phyloP scores from a whole-genome alignment of 768 basidiomycete genomes.

The Serendipita sp. region DNA sequence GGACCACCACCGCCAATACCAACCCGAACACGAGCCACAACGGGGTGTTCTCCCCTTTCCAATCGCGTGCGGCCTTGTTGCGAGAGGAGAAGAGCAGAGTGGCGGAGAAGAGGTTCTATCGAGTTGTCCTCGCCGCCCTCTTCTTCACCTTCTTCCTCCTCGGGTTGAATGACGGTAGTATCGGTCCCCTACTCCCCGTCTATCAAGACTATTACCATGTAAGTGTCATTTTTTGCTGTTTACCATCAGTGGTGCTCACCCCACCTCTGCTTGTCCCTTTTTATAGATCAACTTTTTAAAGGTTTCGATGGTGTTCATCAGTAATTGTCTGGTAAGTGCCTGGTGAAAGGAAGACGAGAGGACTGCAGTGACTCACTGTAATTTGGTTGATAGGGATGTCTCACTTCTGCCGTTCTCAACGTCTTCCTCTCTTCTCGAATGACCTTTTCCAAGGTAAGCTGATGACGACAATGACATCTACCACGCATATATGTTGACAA shows the following conservation, averaged over 20 bases:
- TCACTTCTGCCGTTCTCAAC: slow-evolving; percentile 4
- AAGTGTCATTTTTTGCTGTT: background rate
- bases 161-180: background rate
- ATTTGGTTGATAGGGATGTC: slow-evolving; percentile 5
- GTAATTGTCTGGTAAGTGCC: background rate
- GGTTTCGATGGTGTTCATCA: slow-evolving; percentile 1
- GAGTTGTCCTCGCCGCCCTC: background rate
- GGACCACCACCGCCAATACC: too few relatives aligned
- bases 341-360: too few relatives aligned
- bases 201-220: background rate
- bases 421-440: background rate
- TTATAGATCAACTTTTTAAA: background rate
- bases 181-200: background rate
- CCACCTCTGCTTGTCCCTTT: too few relatives aligned
- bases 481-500: too few relatives aligned
- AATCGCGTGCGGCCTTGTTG: too few relatives aligned
- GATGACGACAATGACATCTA: too few relatives aligned
- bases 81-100: background rate
- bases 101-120: background rate
- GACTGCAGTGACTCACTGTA: too few relatives aligned
- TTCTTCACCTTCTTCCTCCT: background rate
- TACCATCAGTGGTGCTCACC: too few relatives aligned
- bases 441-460: background rate
- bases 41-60: too few relatives aligned
- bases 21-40: too few relatives aligned